Evolutionary conservation across 2,329 filamentous ascomycete species (phyloP).

Genomic region (Stylonectria norvegica): DNA sequence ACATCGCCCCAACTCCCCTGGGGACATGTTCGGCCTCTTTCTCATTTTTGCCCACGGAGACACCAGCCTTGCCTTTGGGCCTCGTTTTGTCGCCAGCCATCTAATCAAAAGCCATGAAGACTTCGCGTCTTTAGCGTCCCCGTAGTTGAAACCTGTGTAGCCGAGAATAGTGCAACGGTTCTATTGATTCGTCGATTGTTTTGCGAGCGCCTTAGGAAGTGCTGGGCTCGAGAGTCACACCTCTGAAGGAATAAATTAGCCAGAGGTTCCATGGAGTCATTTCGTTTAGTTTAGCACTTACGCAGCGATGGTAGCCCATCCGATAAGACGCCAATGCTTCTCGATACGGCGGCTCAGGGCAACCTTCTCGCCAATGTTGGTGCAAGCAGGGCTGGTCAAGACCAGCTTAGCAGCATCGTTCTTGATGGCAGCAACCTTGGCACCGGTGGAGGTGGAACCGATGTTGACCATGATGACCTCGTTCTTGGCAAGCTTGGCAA

Average conservation of each 20-base stretch:
- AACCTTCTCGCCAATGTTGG: constrained; percentile 97
- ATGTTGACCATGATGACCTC: constrained; percentile 99
- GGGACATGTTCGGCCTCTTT: constrained; percentile 12
- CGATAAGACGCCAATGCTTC: constrained; percentile 97
- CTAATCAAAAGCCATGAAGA: constrained; percentile 26
- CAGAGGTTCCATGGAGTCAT: constrained; percentile 2
- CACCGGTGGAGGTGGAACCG: constrained; percentile 92
- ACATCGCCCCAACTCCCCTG: constrained; percentile 13
- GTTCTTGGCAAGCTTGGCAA: constrained; percentile 96
- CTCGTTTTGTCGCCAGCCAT: constrained; percentile 25
- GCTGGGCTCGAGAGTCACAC: constrained; percentile 53
- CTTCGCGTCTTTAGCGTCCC: constrained; percentile 20
- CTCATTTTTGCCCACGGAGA: constrained; percentile 20
- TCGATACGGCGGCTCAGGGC: constrained; percentile 94
- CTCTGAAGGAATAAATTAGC: constrained; percentile 36
- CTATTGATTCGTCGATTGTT: constrained; percentile 13
- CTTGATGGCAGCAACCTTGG: constrained; percentile 95
- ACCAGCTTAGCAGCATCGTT: constrained; percentile 95
- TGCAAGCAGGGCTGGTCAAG: constrained; percentile 91
- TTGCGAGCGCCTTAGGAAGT: constrained; percentile 34
- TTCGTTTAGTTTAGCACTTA: constrained; percentile 37
- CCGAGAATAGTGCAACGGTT: too few relatives aligned
- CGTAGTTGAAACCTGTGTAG: constrained; percentile 17
- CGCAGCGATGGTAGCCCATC: constrained; percentile 79
- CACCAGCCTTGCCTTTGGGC: constrained; percentile 20